Base-by-base conservation (phyloP, 108 stramenopile species). In the Cyclostephanos tholiformis region DNA sequence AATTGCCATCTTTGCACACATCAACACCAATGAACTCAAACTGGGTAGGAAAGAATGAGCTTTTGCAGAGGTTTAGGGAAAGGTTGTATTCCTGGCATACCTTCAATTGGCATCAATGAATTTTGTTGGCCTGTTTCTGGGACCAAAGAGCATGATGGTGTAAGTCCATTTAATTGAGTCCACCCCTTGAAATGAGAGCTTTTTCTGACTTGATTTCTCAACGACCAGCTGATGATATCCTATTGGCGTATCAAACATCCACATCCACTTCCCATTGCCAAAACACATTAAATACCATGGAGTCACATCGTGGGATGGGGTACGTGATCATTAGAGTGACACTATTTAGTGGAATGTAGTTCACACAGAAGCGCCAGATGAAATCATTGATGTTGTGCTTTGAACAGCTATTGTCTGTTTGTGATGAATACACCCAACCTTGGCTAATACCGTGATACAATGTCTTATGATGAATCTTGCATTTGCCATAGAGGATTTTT, bases 371-470 rank as follows among this genome's bases (percentile, higher is more conserved):
- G 53, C 3, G 58, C 56, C 4, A 41, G 23, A n/a, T n/a, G n/a
- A n/a, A n/a, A n/a, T n/a, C n/a, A n/a, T n/a, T n/a, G n/a, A n/a
- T n/a, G n/a, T n/a, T n/a, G n/a, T n/a, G n/a, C n/a, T 58, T 69
- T 69, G 57, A 59, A 69, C 35, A 69, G 32, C 69, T 56, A 59
- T 22, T 39, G 56, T 0, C 69, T 56, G 41, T 57, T 36, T 8
- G 39, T 36, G 6, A 58, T 36, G 17, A 12, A 69, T 69, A 20
- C 41, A 39, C 1, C 41, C 46, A 16, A 65, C 13, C 23, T 65
- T 8, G 26, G 36, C 32, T 19, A 63, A 20, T 1, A 8, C 36
- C 6, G 67, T 51, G 29, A 68, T 36, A 30, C 51, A n/a, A 36
- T 6, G 36, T 36, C 36, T 36, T 6, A 36, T 36, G 6, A 36